phyloP scores from a whole-genome alignment of 2,329 filamentous ascomycete species.

The Aspergillus novoparasiticus region DNA sequence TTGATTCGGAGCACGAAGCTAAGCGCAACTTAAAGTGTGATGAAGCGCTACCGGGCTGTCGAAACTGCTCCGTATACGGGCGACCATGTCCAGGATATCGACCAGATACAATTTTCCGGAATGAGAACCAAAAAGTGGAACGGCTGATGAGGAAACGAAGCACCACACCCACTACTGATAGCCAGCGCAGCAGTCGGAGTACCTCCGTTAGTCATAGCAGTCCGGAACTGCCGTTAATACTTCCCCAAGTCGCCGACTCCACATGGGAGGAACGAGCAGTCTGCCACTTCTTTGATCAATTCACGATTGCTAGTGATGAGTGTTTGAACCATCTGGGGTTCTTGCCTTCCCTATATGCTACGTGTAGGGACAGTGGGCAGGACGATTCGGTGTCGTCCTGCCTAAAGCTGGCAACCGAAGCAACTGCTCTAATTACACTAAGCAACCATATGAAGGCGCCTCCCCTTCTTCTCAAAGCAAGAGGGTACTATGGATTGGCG shows the following conservation, averaged over 20 bases:
- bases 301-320: conserved; percentile 31
- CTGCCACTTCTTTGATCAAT: conserved; percentile 47
- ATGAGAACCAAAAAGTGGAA: conserved; percentile 36
- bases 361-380: conserved; percentile 23
- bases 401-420: conserved; percentile 39
- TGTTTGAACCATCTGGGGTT: conserved; percentile 39
- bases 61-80: conserved; percentile 40
- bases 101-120: conserved; percentile 36
- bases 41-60: conserved; percentile 39
- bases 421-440: conserved; percentile 37
- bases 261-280: conserved; percentile 41
- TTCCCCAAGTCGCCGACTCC: conserved; percentile 30
- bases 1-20: conserved; percentile 10
- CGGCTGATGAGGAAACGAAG: conserved; percentile 27
- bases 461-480: conserved; percentile 30
- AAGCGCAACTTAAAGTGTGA: conserved; percentile 34
- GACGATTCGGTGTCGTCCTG: conserved; percentile 26
- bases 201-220: background rate
- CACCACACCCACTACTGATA: background rate
- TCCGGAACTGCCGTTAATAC: conserved; percentile 14
- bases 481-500: conserved; percentile 36
- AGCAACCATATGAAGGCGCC: conserved; percentile 32
- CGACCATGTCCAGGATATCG: conserved; percentile 42
- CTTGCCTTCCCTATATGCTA: conserved; percentile 38
- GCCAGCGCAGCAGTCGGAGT: background rate